Evolutionary conservation across 805 yeast species (phyloP).

Genomic region (Hermanozyma aechmeae): DNA sequence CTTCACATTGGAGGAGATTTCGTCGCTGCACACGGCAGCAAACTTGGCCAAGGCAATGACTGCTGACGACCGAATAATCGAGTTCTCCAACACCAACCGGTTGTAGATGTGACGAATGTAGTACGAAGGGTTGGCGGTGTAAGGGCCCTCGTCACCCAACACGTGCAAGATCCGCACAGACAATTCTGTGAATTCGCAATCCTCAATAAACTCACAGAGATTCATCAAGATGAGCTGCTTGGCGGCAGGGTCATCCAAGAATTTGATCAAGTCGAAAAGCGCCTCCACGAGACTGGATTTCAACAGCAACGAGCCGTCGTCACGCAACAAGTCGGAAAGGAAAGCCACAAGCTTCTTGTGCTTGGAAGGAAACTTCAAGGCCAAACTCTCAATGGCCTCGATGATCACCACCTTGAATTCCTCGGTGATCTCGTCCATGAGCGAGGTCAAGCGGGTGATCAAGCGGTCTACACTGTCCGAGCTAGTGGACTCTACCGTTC

Average conservation of each 20-base stretch:
- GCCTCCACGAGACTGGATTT: constrained; percentile 89
- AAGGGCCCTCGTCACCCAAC: constrained; percentile 92
- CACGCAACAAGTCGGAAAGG: constrained; percentile 75
- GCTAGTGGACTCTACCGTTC: constrained; percentile 28
- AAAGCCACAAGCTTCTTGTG: constrained; percentile 75
- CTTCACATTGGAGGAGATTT: constrained; percentile 57
- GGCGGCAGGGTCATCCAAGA: constrained; percentile 62
- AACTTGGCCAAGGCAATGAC: constrained; percentile 88
- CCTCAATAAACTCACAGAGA: constrained; percentile 95
- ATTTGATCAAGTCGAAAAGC: constrained; percentile 80
- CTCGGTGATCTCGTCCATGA: constrained; percentile 90
- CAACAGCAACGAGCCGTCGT: constrained; percentile 82
- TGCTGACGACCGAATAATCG: constrained; percentile 92
- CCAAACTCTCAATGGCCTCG: constrained; percentile 87
- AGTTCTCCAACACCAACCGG: constrained; percentile 92
- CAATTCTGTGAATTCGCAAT: constrained; percentile 92
- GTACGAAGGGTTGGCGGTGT: constrained; percentile 73
- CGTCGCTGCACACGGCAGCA: constrained; percentile 66
- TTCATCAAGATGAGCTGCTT: constrained; percentile 77
- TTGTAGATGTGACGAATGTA: constrained; percentile 95
- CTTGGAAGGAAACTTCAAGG: constrained; percentile 87
- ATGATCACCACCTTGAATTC: constrained; percentile 92
- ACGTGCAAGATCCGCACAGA: constrained; percentile 88
- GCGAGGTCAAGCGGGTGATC: constrained; percentile 75
- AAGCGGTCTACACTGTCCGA: constrained; percentile 73